phyloP scores from a whole-genome alignment of 805 yeast genomes.

The Yamadazyma scolyti region DNA sequence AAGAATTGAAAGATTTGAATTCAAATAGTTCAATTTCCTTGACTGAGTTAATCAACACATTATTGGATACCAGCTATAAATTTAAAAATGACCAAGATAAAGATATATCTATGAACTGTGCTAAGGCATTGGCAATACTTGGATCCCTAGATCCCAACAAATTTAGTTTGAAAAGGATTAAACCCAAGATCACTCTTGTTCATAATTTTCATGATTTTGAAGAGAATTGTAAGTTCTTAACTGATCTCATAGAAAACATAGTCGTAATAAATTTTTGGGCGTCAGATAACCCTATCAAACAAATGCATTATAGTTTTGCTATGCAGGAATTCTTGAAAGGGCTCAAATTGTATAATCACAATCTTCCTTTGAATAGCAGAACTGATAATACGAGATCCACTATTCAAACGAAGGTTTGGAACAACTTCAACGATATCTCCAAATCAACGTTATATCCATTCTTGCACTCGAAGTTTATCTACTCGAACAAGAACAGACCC shows the following conservation, averaged over 20 bases:
- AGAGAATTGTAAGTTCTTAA: slow-evolving; percentile 65
- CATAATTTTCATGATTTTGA: slow-evolving; percentile 57
- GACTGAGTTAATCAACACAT: slow-evolving; percentile 48
- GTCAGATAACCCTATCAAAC: slow-evolving; percentile 81
- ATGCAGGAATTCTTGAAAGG: slow-evolving; percentile 81
- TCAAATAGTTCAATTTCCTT: slow-evolving; percentile 12
- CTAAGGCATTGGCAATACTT: slow-evolving; percentile 67
- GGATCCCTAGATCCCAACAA: slow-evolving; percentile 73
- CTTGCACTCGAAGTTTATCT: slow-evolving; percentile 65
- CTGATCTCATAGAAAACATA: slow-evolving; percentile 59
- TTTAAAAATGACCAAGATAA: slow-evolving; percentile 46
- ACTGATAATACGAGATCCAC: slow-evolving; percentile 2
- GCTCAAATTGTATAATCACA: slow-evolving; percentile 42
- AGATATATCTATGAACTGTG: slow-evolving; percentile 55
- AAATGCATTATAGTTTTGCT: slow-evolving; percentile 77
- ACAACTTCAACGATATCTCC: slow-evolving; percentile 58
- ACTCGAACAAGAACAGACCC: slow-evolving; percentile 26
- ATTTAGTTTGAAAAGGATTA: slow-evolving; percentile 41
- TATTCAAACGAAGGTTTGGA: slow-evolving; percentile 46
- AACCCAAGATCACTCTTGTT: slow-evolving; percentile 46
- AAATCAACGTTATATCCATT: slow-evolving; percentile 75
- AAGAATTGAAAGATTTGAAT: slow-evolving; percentile 18
- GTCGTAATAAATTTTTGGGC: slow-evolving; percentile 88
- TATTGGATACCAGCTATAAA: slow-evolving; percentile 54
- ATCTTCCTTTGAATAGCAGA: slow-evolving; percentile 11